A percentile compares a stretch with the other conserved stretches of the same genome.
These are phyloP conservation scores for Boletus speciosus DNA, from an alignment of 768 basidiomycete genomes.

Conservation along the genomic window DNA sequence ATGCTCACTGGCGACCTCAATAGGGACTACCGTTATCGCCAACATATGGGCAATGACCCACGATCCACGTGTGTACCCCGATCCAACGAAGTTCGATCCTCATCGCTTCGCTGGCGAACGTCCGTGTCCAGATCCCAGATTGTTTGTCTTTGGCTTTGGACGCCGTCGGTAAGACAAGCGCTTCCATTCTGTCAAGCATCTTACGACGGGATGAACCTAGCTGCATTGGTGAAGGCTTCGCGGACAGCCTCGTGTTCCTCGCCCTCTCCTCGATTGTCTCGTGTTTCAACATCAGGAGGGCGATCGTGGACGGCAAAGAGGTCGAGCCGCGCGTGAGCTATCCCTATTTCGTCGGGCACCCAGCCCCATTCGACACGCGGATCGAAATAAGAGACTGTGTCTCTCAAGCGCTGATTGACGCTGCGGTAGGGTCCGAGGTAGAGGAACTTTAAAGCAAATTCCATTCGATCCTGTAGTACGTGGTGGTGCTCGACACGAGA, in stretches of 20 bases:
- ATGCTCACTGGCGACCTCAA: background rate
- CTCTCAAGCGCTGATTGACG: background rate
- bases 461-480: background rate
- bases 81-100: background rate
- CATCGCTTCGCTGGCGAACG: background rate
- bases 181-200: background rate
- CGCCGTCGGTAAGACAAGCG: slow-evolving; percentile 1
- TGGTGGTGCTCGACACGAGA: background rate
- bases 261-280: background rate
- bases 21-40: background rate
- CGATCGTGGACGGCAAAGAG: background rate
- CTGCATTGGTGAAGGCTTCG: slow-evolving; percentile 1
- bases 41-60: slow-evolving; percentile 8
- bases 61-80: background rate
- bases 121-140: background rate
- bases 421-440: background rate
- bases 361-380: background rate
- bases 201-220: background rate
- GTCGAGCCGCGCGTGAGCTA: slow-evolving; percentile 2
- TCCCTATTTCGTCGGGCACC: background rate
- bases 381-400: background rate
- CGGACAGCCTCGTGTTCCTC: background rate
- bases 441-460: background rate
- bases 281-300: background rate
- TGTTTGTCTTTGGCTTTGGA: slow-evolving; percentile 2